These are phyloP conservation scores for Chrysanthemum makinoi DNA, from an alignment of 129 eudicot species.

Conservation along the genomic window DNA sequence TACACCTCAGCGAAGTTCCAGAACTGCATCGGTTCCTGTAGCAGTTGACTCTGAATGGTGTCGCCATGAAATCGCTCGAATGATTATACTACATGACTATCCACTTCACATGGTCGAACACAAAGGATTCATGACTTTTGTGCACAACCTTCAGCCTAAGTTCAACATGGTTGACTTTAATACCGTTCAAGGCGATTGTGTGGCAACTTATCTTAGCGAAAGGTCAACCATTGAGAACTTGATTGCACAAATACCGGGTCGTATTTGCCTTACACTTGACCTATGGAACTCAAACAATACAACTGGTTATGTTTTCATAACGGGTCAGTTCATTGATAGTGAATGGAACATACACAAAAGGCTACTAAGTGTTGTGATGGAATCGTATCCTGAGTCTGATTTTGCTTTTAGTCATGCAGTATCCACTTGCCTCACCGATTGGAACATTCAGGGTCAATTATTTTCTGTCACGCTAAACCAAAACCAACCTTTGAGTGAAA, in stretches of 20 bases:
- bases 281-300: conserved; percentile 68
- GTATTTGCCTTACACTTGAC: conserved; percentile 71
- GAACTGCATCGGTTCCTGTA: conserved; percentile 49
- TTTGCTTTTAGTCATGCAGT: conserved; percentile 86
- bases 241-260: conserved; percentile 72
- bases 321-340: conserved; percentile 74
- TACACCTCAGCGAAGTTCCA: conserved; percentile 22
- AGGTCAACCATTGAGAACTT: conserved; percentile 59
- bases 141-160: conserved; percentile 78
- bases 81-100: conserved; percentile 90
- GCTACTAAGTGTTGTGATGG: conserved; percentile 81
- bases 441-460: conserved; percentile 73
- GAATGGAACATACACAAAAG: conserved; percentile 86
- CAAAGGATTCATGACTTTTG: conserved; percentile 73
- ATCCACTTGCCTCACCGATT: conserved; percentile 78
- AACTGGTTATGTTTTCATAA: conserved; percentile 70
- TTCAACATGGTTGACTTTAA: conserved; percentile 78
- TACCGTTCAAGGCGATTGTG: conserved; percentile 85
- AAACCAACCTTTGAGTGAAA: conserved; percentile 41
- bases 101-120: conserved; percentile 94
- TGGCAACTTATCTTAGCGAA: conserved; percentile 69
- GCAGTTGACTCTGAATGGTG: conserved; percentile 67
- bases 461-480: conserved; percentile 80
- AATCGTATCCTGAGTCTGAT: conserved; percentile 82
- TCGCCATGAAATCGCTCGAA: conserved; percentile 79